phyloP scores from a whole-genome alignment of 805 yeast genomes.

The Candida awuae region DNA sequence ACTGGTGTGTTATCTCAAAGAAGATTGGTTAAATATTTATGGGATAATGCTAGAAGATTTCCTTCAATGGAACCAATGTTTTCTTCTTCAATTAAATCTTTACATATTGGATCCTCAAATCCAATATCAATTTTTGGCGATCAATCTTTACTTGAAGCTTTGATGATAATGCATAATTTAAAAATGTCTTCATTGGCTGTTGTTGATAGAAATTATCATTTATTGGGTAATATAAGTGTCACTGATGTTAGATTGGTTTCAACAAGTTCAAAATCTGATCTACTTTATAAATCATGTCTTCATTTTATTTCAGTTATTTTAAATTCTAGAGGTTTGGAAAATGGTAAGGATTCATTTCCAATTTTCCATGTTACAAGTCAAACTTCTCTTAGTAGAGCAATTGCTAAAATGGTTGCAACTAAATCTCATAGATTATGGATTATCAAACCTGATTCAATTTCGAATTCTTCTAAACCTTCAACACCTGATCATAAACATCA shows the following conservation, averaged over 20 bases:
- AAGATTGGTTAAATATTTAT: constrained; percentile 70
- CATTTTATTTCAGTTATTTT: constrained; percentile 83
- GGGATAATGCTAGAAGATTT: constrained; percentile 90
- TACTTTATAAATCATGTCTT: constrained; percentile 73
- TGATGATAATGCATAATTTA: constrained; percentile 73
- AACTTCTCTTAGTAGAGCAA: constrained; percentile 76
- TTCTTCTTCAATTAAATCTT: constrained; percentile 57
- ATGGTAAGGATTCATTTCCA: constrained; percentile 94
- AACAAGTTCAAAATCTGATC: constrained; percentile 76
- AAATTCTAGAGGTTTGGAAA: constrained; percentile 81
- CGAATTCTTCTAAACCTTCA: constrained; percentile 11
- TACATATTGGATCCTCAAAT: constrained; percentile 62
- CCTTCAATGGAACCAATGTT: constrained; percentile 71
- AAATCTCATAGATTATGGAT: constrained; percentile 86
- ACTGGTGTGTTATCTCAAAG: constrained; percentile 89
- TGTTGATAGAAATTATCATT: constrained; percentile 64
- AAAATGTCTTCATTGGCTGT: constrained; percentile 90
- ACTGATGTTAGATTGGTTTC: constrained; percentile 90
- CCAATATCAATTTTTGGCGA: constrained; percentile 85
- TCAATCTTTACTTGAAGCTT: constrained; percentile 77
- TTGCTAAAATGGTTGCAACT: constrained; percentile 94
- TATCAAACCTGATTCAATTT: constrained; percentile 43
- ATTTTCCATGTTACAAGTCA: constrained; percentile 83
- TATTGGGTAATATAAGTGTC: constrained; percentile 88
- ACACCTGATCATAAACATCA: constrained; percentile 8